Percentiles rank a stretch among this genome's conserved stretches.
Conservation (phyloP, 495 filamentous ascomycete genomes). For the Parmelia sp. region DNA sequence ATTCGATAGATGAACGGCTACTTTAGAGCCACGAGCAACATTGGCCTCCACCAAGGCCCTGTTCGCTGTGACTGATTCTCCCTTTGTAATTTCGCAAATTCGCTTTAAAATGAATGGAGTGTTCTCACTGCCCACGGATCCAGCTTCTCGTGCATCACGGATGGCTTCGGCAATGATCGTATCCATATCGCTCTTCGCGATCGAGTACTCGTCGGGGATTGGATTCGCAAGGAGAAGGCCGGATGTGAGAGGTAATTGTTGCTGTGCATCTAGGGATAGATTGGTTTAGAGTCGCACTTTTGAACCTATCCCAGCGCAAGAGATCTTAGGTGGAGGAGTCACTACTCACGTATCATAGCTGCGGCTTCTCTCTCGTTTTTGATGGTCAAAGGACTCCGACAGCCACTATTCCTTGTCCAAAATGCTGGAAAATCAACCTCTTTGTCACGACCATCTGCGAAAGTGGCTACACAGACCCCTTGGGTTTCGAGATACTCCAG, state of each 20-base stretch:
- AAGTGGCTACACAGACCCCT: conserved; percentile 79
- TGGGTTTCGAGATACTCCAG: conserved; percentile 94
- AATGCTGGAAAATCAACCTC: conserved; percentile 82
- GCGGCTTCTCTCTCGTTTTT: conserved; percentile 75
- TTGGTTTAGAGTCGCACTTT: conserved; percentile 1
- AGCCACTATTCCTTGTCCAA: conserved; percentile 77
- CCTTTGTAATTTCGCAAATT: conserved; percentile 73
- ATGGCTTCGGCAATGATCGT: conserved; percentile 66
- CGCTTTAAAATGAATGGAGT: conserved; percentile 81
- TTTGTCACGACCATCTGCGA: conserved; percentile 66
- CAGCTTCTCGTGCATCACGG: conserved; percentile 59
- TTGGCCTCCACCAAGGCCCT: conserved; percentile 71
- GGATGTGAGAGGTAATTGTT: conserved; percentile 57
- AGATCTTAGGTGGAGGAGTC: not conserved
- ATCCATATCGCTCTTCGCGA: conserved; percentile 70
- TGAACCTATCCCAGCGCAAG: not conserved
- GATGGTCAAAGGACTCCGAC: conserved; percentile 68
- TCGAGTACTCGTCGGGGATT: conserved; percentile 62
- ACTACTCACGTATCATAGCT: conserved; percentile 64
- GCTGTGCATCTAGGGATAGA: conserved; percentile 50
- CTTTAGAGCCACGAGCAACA: conserved; percentile 67
- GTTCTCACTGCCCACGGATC: conserved; percentile 67
- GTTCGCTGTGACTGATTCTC: conserved; percentile 68
- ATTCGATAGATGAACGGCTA: conserved; percentile 69
- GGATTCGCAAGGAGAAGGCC: conserved; percentile 87